These are phyloP conservation scores for Cupressus sempervirens DNA, from an alignment of 75 land plant genomes.

Conservation along the genomic window DNA sequence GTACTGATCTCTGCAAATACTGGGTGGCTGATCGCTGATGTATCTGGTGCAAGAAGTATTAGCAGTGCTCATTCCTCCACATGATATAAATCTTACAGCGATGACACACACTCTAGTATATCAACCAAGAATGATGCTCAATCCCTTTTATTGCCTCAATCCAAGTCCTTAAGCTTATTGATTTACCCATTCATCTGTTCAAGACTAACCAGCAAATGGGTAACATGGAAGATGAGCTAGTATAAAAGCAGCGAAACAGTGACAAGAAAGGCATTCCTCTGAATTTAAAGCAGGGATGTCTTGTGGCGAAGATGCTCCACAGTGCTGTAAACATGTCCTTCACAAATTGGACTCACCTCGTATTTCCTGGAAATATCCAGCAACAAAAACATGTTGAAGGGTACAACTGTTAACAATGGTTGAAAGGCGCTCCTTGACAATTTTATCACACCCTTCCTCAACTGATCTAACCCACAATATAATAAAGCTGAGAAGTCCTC, in stretches of 20 bases:
- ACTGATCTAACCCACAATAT: slow-evolving; percentile 20
- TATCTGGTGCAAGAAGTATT: too few species aligned
- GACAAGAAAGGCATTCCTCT: slow-evolving; percentile 30
- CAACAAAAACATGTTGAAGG: slow-evolving; percentile 23
- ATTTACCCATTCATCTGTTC: slow-evolving; percentile 18
- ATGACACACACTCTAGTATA: too few species aligned
- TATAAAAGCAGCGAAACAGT: slow-evolving; percentile 20
- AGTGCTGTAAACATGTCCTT: slow-evolving; percentile 14
- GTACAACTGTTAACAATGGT: slow-evolving; percentile 28
- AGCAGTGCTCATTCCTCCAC: too few species aligned
- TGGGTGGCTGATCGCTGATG: too few species aligned
- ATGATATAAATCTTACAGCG: too few species aligned
- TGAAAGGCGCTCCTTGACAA: slow-evolving; percentile 28
- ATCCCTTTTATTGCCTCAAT: slow-evolving; percentile 3
- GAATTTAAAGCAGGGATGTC: slow-evolving; percentile 21
- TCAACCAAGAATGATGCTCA: too few species aligned
- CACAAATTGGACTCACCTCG: slow-evolving; percentile 25
- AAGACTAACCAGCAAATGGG: slow-evolving; percentile 20
- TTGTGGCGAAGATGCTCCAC: slow-evolving; percentile 18
- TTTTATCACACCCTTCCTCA: slow-evolving; percentile 29
- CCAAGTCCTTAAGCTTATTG: slow-evolving; percentile 22
- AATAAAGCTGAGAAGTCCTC: too few species aligned
- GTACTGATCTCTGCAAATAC: too few species aligned
- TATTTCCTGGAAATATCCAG: slow-evolving; percentile 35
- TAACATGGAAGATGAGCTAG: slow-evolving; percentile 31